Evolutionary conservation across 441 rosid genomes (phyloP).

Genomic region (Erodium trifolium): DNA sequence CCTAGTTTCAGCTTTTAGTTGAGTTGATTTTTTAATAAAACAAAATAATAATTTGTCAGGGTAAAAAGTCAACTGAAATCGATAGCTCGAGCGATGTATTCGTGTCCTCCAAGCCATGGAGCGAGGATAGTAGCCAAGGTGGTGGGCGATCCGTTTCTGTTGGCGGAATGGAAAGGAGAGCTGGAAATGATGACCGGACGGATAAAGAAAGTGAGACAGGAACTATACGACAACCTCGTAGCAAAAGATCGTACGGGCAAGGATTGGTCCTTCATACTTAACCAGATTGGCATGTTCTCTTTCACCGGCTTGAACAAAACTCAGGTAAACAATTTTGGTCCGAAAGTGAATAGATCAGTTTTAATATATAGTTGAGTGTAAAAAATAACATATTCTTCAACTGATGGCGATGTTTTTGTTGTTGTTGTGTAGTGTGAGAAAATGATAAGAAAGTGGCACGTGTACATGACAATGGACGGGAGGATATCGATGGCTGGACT

Average conservation of each 20-base stretch:
- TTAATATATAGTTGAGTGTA: too few relatives aligned
- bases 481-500: background rate
- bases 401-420: too few relatives aligned
- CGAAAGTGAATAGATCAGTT: too few relatives aligned
- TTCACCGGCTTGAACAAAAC: slow-evolving; percentile 82
- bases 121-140: slow-evolving; percentile 86
- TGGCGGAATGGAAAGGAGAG: slow-evolving; percentile 82
- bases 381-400: too few relatives aligned
- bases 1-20: too few relatives aligned
- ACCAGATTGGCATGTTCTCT: slow-evolving; percentile 97
- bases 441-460: background rate
- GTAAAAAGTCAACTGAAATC: slow-evolving; percentile 94
- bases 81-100: slow-evolving; percentile 91
- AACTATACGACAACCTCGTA: slow-evolving; percentile 56
- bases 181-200: slow-evolving; percentile 98
- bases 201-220: slow-evolving; percentile 74
- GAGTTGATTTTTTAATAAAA: too few relatives aligned
- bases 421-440: background rate
- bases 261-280: slow-evolving; percentile 86
- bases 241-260: slow-evolving; percentile 76
- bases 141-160: slow-evolving; percentile 71
- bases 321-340: slow-evolving; percentile 41
- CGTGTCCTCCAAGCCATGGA: slow-evolving; percentile 90
- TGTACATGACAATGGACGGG: background rate
- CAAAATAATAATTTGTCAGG: slow-evolving; percentile 42